Base-by-base conservation (phyloP, 495 filamentous ascomycete genomes). In the Ramalina intermedia region DNA sequence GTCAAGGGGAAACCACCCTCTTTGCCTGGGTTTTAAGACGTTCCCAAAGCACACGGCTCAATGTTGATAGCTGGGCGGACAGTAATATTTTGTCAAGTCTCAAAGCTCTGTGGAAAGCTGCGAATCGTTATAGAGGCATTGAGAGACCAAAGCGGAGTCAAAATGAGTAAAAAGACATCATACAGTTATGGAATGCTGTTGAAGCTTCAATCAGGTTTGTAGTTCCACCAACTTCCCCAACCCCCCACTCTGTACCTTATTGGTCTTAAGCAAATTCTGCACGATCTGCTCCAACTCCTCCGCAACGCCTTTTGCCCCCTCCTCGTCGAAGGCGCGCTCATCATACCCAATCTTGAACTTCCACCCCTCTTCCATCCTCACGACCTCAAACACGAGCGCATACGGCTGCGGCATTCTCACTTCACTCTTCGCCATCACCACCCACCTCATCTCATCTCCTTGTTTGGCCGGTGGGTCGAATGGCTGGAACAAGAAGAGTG, bases 401-500 rank as follows among this genome's bases (percentile, higher is more conserved):
- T 55, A 57, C 1, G 46, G 46, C 43, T 51, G 41, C 26, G 26
- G 49, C 55, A 57, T 57, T 11, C 26, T 33, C 4, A 57, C 51
- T 36, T 55, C 38, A 6, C 41, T 46, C 23, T 47, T 55, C 8
- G 55, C 55, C 55, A 57, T 57, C 4, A 57, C 47, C 13, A 57
- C n/a, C 55, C 55, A 57, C 37, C 52, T 46, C 37, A 47, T 43
- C 2, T 55, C 41, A 16, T 36, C 41, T 4, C 37, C 37, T 18
- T 39, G 37, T 18, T 39, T 39, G 14, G 5, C 24, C 43, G 37
- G 53, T 17, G 26, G 56, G 46, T 59, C 57, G 37, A 59, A 59
- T 9, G 54, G 57, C 36, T 57, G 57, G 36, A 48, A 59, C 9
- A 57, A 43, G 36, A 59, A 59, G n/a, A 59, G 43, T 14, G 41